Base-by-base conservation (phyloP, 176 grass and related monocot species). In the Musa itinerans region DNA sequence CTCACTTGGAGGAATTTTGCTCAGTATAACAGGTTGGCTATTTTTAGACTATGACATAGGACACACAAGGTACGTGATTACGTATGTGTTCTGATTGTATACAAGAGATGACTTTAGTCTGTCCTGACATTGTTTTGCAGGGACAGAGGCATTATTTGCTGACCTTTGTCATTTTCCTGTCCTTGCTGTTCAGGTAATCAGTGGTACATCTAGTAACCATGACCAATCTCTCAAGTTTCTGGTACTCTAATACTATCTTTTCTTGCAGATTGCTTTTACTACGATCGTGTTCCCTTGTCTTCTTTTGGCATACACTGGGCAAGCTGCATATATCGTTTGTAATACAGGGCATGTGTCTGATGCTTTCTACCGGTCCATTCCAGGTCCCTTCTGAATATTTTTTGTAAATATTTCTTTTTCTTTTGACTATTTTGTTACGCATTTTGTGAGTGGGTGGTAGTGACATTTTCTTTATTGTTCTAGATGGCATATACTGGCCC, bases 121-220 rank as follows among this genome's bases (percentile, higher is more conserved):
- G 6, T 84, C 14, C 24, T 19, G 50, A 78, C 19, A 53, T 20
- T 84, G 57, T 89, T 66, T 81, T 48, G 1, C 84, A 96, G 92
- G 92, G 10, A 87, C 87, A 10, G 93, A 96, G 86, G 93, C 93
- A 76, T 76, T 96, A 67, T 96, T 90, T 96, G 93, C 93, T 81
- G 93, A 96, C 78, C 81, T 96, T 12, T 89, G 93, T 63, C 85
- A 96, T 85, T 96, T 96, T 76, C 89, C 89, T 74, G 89, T 92
- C 53, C 52, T 87, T 72, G 82, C 89, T 73, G 89, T 92, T 90
- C 89, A 96, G 86, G 89, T 92, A 76, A 43, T 43, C 3, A 73
- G 55, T 73, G 73, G 63, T 76, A 56, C 9, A 74, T 29, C 22
- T 71, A 26, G 73, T 22, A 22, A 15, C 53, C 67, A 3, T 50